Percentiles rank a stretch among this genome's conserved stretches.
phyloP scores from a whole-genome alignment of 2,329 filamentous ascomycete species.

The Fusarium haematococcum region DNA sequence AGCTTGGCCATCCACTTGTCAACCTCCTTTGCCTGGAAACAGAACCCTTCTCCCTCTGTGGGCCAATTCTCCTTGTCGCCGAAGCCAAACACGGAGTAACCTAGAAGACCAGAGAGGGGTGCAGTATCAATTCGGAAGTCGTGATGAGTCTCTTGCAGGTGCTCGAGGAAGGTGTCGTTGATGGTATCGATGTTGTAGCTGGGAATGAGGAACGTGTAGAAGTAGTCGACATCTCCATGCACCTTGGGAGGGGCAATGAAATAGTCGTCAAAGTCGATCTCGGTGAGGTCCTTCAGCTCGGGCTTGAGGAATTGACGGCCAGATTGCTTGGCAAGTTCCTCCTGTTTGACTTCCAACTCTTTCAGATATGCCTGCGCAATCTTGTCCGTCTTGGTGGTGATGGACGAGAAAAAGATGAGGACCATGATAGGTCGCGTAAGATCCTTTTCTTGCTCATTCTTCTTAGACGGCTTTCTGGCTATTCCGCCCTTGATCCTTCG shows the following conservation, averaged over 20 bases:
- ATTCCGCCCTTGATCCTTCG: slow-evolving; percentile 62
- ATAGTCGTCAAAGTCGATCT: slow-evolving; percentile 93
- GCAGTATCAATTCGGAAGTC: slow-evolving; percentile 97
- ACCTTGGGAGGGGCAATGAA: slow-evolving; percentile 82
- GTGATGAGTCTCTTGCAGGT: slow-evolving; percentile 92
- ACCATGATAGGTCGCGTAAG: slow-evolving; percentile 70
- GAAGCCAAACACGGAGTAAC: slow-evolving; percentile 94
- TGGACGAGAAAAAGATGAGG: slow-evolving; percentile 88
- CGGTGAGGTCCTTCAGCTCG: slow-evolving; percentile 80
- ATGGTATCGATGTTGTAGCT: slow-evolving; percentile 97
- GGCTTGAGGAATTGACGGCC: slow-evolving; percentile 64
- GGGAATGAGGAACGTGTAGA: slow-evolving; percentile 88
- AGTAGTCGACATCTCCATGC: slow-evolving; percentile 67
- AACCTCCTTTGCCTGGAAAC: slow-evolving; percentile 88
- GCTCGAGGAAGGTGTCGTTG: slow-evolving; percentile 86
- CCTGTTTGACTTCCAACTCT: slow-evolving; percentile 64
- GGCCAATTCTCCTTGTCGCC: slow-evolving; percentile 94
- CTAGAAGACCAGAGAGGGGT: slow-evolving; percentile 79
- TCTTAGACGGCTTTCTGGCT: slow-evolving; percentile 46
- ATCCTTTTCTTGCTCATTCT: slow-evolving; percentile 43
- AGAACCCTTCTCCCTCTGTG: slow-evolving; percentile 89
- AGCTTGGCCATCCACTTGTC: slow-evolving; percentile 99
- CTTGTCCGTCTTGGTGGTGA: slow-evolving; percentile 85
- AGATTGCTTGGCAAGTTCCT: slow-evolving; percentile 56
- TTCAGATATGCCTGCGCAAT: slow-evolving; percentile 74